Base-by-base conservation (phyloP, 2,329 filamentous ascomycete species). In the Keithomyces neogunnii region DNA sequence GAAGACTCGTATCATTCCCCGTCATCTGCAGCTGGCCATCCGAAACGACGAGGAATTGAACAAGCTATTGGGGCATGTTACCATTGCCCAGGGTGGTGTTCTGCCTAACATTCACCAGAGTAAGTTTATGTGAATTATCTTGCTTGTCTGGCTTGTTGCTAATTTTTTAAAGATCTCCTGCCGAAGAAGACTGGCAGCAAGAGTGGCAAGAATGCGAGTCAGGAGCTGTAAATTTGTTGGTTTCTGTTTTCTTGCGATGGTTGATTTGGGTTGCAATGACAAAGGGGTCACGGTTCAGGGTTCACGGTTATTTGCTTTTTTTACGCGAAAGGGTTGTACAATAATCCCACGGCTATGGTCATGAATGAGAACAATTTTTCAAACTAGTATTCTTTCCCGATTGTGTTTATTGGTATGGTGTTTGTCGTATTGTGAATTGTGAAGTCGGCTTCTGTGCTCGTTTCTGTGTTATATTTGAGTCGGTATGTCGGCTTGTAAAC, bases 1-100 rank as follows among this genome's bases (percentile, higher is more conserved):
- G 89, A 97, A 97, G 88, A 99, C 92, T 60, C 91, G 93, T 87
- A 99, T 99, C 78, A 99, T 97, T 56, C 93, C 93, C 60, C 90
- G 93, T 75, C 93, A 99, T 76, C 84, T 99, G 46, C 93, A 99
- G 80, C 89, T 99, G 64, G 93, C 93, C 75, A 99, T 99, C 80
- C 86, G 93, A 69, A 96, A 96, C 78, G 92, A 97, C 74, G 92
- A 97, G 83, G 93, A 99, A 77, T 74, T 97, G 88, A 96, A 97
- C 88, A 97, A 96, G 84, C 86, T 95, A 57, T 81, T 96, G 59
- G 91, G 91, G 53, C 89, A 95, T 71, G 90, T 96, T 74, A 96
- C 90, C 70, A 96, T 96, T 66, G 90, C 91, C 71, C 91, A 96
- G 77, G 90, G 89, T 79, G 89, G 89, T 91, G 90, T 96, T 62